These are phyloP conservation scores for Barnettozyma botsteinii DNA, from an alignment of 805 yeast species.

Conservation along the genomic window DNA sequence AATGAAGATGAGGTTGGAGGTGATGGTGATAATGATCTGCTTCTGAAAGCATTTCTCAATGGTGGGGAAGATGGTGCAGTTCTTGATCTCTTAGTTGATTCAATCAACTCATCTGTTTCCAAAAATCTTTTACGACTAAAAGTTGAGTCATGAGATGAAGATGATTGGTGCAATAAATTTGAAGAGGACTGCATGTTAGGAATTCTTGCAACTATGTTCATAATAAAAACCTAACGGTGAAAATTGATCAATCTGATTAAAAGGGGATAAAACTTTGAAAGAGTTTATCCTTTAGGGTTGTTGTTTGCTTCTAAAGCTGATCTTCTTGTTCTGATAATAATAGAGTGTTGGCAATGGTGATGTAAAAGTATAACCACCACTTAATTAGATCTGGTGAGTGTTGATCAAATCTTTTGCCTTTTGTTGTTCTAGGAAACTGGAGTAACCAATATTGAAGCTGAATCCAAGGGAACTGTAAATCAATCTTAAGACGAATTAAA, in stretches of 20 bases:
- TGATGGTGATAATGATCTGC: conserved; percentile 23
- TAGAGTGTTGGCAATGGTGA: neutral
- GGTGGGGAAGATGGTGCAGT: conserved; percentile 44
- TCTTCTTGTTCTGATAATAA: neutral
- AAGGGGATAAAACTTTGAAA: neutral
- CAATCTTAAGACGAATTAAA: no score
- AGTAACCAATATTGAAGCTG: conserved; percentile 5
- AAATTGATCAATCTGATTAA: neutral
- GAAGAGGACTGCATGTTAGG: conserved; percentile 9
- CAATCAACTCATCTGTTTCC: conserved; percentile 11
- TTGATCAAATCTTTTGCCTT: neutral
- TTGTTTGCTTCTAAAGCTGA: no score
- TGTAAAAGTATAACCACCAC: no score
- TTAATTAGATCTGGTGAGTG: no score
- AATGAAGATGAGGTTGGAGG: conserved; percentile 11
- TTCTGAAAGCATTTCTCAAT: conserved; percentile 13
- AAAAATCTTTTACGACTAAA: conserved; percentile 22
- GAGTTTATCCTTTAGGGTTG: neutral
- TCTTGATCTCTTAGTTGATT: conserved; percentile 32
- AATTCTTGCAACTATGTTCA: conserved; percentile 6
- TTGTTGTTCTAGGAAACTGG: conserved; percentile 5
- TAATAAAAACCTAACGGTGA: conserved; percentile 2
- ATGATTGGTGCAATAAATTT: conserved; percentile 5
- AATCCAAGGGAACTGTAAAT: neutral
- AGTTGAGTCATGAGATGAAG: conserved; percentile 8